Evolutionary conservation across 352 stramenopile genomes (phyloP), one percentile per base, ranked within the genome.

Genomic region (Pythium oligandrum): DNA sequence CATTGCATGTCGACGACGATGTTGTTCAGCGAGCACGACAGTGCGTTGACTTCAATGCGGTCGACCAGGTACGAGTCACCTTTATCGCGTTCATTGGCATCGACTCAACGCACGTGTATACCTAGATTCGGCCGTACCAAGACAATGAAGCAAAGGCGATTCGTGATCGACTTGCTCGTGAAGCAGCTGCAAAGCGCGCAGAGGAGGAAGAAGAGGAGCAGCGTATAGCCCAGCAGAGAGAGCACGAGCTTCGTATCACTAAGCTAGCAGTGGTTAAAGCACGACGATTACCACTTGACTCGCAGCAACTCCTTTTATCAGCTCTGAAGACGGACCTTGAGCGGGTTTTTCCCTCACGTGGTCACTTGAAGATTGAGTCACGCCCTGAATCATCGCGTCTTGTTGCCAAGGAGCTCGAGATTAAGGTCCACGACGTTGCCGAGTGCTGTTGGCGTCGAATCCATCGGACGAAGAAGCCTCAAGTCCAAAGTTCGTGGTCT

Each of bases 1-100:
- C 83, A 66, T 63, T 88, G 7, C 76, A 90, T 45, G 68, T 73
- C 0, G 76, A 88, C 45, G 75, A 90, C 30, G 66, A 68, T 40
- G 67, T 90, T 3, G 38, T 88, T n/a, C 62, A 48, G 3, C 57
- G 77, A 6, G 76, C 77, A 1, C 68, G 63, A 4, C 17, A 55
- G 4, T 59, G 70, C n/a, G 48, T 88, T 11, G 71, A 83, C 46
- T 71, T 84, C 39, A 52, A 64, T 4, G 30, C 53, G 3, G 17
- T 84, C 5, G 39, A 73, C n/a, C 57, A 71, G 56, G 74, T 85
- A 38, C 33, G 49, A 39, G n/a, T 11, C 11, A 31, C 38, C 1
- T 40, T 32, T 37, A 38, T 40, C 35, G 32, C 36, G n/a, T 51
- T 12, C 31, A 32, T 44, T 17, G 35, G 26, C 9, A 33, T 30